phyloP scores from a whole-genome alignment of 1,284 basidiomycete genomes.

The Papiliotrema flavescens region DNA sequence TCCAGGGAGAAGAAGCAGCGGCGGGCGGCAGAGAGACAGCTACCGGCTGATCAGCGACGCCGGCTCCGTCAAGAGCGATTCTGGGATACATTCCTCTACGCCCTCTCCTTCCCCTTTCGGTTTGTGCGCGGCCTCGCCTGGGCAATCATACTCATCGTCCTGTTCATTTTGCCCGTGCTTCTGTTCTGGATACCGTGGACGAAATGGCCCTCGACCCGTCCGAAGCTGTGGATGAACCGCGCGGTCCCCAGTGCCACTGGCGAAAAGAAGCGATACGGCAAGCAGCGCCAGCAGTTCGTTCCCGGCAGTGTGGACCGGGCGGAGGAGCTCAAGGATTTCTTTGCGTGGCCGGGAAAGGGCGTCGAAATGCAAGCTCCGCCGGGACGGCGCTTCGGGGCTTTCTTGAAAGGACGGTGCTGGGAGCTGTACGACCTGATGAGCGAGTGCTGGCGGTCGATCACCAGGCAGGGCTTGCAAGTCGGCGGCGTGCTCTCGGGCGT shows the following conservation, averaged over 20 bases:
- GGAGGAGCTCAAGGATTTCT: neutral
- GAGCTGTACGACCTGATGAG: slow-evolving; percentile 23
- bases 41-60: no score
- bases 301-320: neutral
- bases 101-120: neutral
- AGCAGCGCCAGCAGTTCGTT: neutral
- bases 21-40: no score
- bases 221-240: neutral
- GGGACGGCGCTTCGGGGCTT: neutral
- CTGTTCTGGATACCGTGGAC: slow-evolving; percentile 7
- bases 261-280: neutral
- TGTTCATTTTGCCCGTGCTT: slow-evolving; percentile 1
- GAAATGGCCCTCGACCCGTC: neutral
- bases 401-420: slow-evolving; percentile 18
- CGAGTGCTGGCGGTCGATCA: slow-evolving; percentile 13
- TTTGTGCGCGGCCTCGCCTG: neutral
- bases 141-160: neutral
- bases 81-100: no score
- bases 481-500: slow-evolving; percentile 19
- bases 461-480: slow-evolving; percentile 30
- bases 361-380: neutral
- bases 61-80: no score
- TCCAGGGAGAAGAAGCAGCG: no score
- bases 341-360: neutral
- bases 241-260: no score